Conservation (phyloP, 2,329 filamentous ascomycete genomes). For the Catunica adiposa region DNA sequence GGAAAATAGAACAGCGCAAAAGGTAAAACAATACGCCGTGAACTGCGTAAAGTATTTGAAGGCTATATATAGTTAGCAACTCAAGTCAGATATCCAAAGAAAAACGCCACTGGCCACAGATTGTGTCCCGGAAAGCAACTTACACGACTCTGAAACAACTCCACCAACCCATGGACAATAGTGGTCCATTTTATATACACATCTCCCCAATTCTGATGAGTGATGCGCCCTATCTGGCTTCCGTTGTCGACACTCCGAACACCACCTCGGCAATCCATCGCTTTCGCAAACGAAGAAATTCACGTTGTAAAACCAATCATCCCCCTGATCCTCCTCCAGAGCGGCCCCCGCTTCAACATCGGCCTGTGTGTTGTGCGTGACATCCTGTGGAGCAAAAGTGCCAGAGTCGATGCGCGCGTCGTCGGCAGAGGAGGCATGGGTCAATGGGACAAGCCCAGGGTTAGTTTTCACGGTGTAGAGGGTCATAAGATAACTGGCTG, state of each 20-base stretch:
- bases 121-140: conserved; percentile 17
- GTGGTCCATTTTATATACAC: conserved; percentile 83
- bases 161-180: conserved; percentile 96
- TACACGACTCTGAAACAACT: conserved; percentile 66
- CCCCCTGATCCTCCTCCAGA: conserved; percentile 45
- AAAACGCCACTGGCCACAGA: not conserved
- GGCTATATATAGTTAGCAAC: conserved; percentile 24
- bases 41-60: conserved; percentile 94
- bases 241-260: conserved; percentile 66
- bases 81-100: not conserved
- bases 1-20: conserved; percentile 47
- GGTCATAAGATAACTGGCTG: conserved; percentile 54
- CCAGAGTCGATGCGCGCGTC: not conserved
- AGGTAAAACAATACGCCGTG: conserved; percentile 52
- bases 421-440: conserved; percentile 17
- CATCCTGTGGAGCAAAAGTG: not conserved
- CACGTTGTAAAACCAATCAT: conserved; percentile 64
- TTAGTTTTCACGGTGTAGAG: conserved; percentile 49
- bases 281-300: conserved; percentile 71
- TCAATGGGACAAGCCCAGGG: conserved; percentile 57
- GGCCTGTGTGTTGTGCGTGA: conserved; percentile 16
- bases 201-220: conserved; percentile 64
- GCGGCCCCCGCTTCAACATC: conserved; percentile 20
- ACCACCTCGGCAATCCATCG: conserved; percentile 77
- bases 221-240: conserved; percentile 83